Evolutionary conservation across 129 eudicot genomes (phyloP).

Genomic region (Lactuca sativa): DNA sequence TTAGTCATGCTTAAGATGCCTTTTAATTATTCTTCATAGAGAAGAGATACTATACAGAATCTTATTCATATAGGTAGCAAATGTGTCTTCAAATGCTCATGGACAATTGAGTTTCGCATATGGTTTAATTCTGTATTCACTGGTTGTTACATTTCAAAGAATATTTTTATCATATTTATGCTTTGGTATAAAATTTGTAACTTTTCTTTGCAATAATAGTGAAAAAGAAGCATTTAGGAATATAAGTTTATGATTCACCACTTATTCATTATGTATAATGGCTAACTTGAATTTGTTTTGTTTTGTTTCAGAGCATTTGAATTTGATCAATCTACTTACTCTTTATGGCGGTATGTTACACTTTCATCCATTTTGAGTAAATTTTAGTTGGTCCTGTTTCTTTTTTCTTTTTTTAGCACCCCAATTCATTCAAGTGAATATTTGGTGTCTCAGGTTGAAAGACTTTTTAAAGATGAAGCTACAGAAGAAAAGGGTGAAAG

Average conservation of each 20-base stretch:
- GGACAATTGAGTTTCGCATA: neutral
- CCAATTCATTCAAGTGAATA: neutral
- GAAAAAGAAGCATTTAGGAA: neutral
- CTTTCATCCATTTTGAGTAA: neutral
- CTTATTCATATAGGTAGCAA: neutral
- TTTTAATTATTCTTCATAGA: no score
- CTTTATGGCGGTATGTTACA: constrained; percentile 1
- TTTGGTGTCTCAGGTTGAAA: neutral
- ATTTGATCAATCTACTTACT: neutral
- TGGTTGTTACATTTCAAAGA: neutral
- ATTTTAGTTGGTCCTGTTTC: neutral
- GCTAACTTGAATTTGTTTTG: neutral
- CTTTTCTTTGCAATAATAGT: no score
- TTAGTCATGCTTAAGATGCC: no score
- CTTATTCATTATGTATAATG: neutral
- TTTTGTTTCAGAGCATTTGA: neutral
- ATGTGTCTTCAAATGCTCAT: neutral
- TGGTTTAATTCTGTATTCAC: no score
- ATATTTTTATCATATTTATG: no score
- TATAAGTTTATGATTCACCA: neutral
- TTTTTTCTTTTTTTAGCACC: neutral
- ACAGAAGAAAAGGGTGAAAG: constrained; percentile 99
- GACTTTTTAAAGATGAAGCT: constrained; percentile 75
- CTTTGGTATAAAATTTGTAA: no score
- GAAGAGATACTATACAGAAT: no score